These are phyloP conservation scores for Pseudogymnoascus sp. DNA, from an alignment of 2,329 filamentous ascomycete genomes.

Conservation along the genomic window DNA sequence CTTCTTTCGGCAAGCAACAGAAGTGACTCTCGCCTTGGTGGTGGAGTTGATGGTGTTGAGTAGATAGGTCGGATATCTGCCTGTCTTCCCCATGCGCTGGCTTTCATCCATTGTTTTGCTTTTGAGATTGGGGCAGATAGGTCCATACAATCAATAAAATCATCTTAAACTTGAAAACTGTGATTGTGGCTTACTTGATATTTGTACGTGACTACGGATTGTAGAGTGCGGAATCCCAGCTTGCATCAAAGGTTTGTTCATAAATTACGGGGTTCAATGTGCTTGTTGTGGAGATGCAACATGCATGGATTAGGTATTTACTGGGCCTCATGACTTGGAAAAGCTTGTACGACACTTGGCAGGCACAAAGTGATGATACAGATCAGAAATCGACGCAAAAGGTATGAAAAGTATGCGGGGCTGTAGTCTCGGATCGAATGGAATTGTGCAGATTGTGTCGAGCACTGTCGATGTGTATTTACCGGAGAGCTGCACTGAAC, in stretches of 20 bases:
- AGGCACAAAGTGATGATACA: background rate
- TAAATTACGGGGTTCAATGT: background rate
- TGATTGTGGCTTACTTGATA: background rate
- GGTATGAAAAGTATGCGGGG: background rate
- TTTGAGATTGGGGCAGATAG: background rate
- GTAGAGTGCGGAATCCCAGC: background rate
- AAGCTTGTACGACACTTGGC: background rate
- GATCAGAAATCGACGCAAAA: background rate
- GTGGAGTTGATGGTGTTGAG: background rate
- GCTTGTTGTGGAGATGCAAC: background rate
- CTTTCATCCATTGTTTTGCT: background rate
- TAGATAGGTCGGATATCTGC: slow-evolving; percentile 2
- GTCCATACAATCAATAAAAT: background rate
- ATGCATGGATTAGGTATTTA: background rate
- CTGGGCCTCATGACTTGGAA: background rate
- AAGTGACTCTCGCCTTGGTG: slow-evolving; percentile 1
- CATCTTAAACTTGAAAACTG: background rate
- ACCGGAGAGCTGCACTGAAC: background rate
- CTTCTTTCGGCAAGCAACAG: background rate
- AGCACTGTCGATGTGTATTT: background rate
- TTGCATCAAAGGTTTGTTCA: background rate
- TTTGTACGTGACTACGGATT: background rate
- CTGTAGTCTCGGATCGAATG: background rate
- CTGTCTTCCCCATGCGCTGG: background rate
- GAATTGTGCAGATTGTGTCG: background rate